Evolutionary conservation across 2,329 filamentous ascomycete genomes (phyloP).

Genomic region (Plenodomus tracheiphilus): DNA sequence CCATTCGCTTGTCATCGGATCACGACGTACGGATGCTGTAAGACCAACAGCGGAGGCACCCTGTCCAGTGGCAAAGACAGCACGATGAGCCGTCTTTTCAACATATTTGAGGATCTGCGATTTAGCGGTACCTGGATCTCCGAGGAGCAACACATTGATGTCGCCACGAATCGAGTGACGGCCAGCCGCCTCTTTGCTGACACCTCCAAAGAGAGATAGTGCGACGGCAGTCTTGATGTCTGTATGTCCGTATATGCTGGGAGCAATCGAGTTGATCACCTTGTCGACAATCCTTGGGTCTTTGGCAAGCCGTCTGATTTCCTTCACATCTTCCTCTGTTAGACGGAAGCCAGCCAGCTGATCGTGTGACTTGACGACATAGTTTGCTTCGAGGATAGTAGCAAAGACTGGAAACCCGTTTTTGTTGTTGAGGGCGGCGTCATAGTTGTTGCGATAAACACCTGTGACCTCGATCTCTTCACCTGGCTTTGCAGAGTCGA

Average conservation of each 20-base stretch:
- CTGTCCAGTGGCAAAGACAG: conserved; percentile 96
- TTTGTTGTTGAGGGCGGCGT: conserved; percentile 95
- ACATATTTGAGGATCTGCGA: conserved; percentile 97
- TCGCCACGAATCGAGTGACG: conserved; percentile 91
- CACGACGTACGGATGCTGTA: conserved; percentile 92
- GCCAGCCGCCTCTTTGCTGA: conserved; percentile 87
- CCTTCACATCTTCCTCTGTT: conserved; percentile 90
- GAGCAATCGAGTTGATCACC: conserved; percentile 89
- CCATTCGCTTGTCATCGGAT: conserved; percentile 96
- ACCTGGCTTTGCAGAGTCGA: conserved; percentile 93
- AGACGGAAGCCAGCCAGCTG: conserved; percentile 95
- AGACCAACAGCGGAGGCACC: conserved; percentile 97
- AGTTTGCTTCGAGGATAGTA: conserved; percentile 95
- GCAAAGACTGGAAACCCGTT: conserved; percentile 99
- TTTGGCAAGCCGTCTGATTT: conserved; percentile 83
- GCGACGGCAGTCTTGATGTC: conserved; percentile 98
- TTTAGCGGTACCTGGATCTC: conserved; percentile 96
- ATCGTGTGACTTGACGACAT: conserved; percentile 95
- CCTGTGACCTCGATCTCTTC: conserved; percentile 98
- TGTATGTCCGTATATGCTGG: conserved; percentile 94
- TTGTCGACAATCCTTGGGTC: conserved; percentile 93
- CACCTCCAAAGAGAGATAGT: conserved; percentile 90
- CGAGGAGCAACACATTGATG: conserved; percentile 95
- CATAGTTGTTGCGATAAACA: conserved; percentile 97
- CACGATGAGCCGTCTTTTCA: conserved; percentile 94